Evolutionary conservation across 2,329 filamentous ascomycete genomes (phyloP).

Genomic region (Ascochyta lentis): DNA sequence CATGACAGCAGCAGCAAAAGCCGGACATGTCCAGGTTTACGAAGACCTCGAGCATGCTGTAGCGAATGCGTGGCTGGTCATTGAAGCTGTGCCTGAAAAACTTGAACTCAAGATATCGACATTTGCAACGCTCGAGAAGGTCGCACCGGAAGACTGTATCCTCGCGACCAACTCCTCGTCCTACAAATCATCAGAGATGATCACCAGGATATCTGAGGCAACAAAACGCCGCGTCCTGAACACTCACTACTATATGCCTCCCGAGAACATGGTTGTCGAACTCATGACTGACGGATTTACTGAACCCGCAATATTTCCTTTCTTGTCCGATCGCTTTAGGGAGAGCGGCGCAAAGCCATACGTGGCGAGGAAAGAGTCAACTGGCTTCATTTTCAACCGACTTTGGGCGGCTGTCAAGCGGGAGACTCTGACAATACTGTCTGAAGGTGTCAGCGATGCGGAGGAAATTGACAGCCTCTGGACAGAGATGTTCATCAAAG

Average conservation of each 20-base stretch:
- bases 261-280: constrained; percentile 54
- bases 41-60: constrained; percentile 52
- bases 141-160: constrained; percentile 56
- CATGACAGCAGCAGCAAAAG: background rate
- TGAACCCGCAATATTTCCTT: constrained; percentile 52
- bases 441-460: constrained; percentile 58
- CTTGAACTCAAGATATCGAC: constrained; percentile 57
- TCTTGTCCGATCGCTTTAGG: constrained; percentile 51
- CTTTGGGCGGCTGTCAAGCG: constrained; percentile 65
- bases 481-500: constrained; percentile 48
- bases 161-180: constrained; percentile 61
- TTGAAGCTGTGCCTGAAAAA: constrained; percentile 62
- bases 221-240: constrained; percentile 50
- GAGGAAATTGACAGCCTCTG: constrained; percentile 60
- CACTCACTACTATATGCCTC: constrained; percentile 61
- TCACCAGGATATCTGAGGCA: constrained; percentile 50
- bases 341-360: constrained; percentile 54
- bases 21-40: constrained; percentile 21
- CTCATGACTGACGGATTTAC: constrained; percentile 62
- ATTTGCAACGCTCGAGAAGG: constrained; percentile 56
- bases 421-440: constrained; percentile 57
- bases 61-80: constrained; percentile 59
- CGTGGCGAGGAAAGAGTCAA: constrained; percentile 57
- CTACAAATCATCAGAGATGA: constrained; percentile 59
- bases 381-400: constrained; percentile 63